A percentile compares a stretch with the other conserved stretches of the same genome.
Conservation (phyloP, 2,329 filamentous ascomycete species). For the Corynespora cassiicola region DNA sequence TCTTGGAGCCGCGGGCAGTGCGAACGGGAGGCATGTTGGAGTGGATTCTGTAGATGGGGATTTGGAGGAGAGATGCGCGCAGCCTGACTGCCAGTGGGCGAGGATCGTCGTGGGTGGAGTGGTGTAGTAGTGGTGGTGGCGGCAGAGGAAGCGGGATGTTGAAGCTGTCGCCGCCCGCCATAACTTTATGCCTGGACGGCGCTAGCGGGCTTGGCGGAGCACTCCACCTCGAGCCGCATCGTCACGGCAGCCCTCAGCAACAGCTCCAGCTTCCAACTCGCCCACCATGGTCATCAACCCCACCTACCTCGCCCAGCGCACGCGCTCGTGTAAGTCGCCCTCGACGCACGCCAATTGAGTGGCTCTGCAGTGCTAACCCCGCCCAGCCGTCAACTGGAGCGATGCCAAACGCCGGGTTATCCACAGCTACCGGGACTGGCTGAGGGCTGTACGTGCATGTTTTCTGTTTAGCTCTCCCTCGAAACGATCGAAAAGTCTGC, state of each 20-base stretch:
- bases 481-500: slow-evolving; percentile 11
- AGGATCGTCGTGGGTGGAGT: no score
- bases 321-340: slow-evolving; percentile 56
- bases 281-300: slow-evolving; percentile 80
- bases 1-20: slow-evolving; percentile 72
- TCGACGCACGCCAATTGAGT: slow-evolving; percentile 18
- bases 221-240: slow-evolving; percentile 39
- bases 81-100: no score
- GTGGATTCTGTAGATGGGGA: background rate
- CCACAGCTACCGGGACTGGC: slow-evolving; percentile 91
- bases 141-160: background rate
- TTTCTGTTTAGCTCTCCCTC: no score
- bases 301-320: slow-evolving; percentile 77
- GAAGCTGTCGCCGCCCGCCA: slow-evolving; percentile 21
- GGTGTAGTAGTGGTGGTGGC: no score
- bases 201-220: slow-evolving; percentile 37
- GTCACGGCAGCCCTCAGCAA: slow-evolving; percentile 30
- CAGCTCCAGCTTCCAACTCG: slow-evolving; percentile 32
- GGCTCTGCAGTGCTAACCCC: slow-evolving; percentile 22
- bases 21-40: slow-evolving; percentile 77
- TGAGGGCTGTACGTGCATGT: slow-evolving; percentile 93
- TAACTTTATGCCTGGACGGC: slow-evolving; percentile 15
- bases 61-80: background rate
- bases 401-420: slow-evolving; percentile 90
- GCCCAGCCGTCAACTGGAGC: slow-evolving; percentile 80